Conservation (phyloP, 441 rosid species). For the Gossypium lobatum region DNA sequence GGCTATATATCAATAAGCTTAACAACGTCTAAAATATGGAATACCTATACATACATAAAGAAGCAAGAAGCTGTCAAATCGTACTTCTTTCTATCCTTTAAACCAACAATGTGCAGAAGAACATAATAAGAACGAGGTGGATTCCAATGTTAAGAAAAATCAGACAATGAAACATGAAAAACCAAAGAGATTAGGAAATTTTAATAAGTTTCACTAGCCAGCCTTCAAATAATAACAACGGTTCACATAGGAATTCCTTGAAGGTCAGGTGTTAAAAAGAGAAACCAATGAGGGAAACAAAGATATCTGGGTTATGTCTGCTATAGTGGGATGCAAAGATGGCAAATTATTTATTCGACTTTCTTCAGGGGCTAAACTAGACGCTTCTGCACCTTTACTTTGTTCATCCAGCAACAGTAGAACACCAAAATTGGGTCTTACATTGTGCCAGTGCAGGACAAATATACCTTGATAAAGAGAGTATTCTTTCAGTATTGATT, state of each 20-base stretch:
- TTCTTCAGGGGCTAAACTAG: constrained; percentile 6
- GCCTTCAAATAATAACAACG: constrained; percentile 3
- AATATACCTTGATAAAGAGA: not conserved
- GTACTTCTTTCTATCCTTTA: not conserved
- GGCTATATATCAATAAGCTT: constrained; percentile 1
- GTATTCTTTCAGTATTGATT: not conserved
- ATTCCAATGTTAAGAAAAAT: not conserved
- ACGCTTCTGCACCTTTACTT: not conserved
- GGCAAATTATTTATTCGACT: constrained; percentile 16
- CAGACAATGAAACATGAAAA: not conserved
- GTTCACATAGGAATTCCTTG: not conserved
- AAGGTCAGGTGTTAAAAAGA: constrained; percentile 4
- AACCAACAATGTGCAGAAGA: constrained; percentile 9
- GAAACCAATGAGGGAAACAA: not conserved
- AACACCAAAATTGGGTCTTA: not conserved
- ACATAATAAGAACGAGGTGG: not conserved
- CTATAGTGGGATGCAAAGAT: constrained; percentile 14
- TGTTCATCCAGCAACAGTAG: not conserved
- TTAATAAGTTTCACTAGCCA: not conserved
- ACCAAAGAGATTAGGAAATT: not conserved
- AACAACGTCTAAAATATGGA: not conserved
- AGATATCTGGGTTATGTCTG: constrained; percentile 12
- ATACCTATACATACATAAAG: not conserved
- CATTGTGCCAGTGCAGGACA: not conserved
- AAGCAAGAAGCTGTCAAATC: not conserved